Evolutionary conservation across 768 basidiomycete species (phyloP), one percentile per base, ranked within the genome.

Genomic region (Xanthoconium stramineum): DNA sequence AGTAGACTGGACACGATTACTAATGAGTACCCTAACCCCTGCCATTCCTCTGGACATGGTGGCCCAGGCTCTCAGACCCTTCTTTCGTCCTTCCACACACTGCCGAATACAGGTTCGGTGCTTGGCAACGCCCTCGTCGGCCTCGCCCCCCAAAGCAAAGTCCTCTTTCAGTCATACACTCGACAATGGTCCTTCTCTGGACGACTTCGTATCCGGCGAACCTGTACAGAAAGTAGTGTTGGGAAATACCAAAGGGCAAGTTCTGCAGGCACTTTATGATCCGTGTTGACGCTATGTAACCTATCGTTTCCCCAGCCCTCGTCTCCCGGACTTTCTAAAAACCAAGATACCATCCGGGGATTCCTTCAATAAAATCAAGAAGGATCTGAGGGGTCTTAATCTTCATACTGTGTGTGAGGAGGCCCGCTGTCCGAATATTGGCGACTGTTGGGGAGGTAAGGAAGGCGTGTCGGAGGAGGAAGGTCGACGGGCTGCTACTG

Each of bases 371-470:
- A 91, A 85, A 66, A 98, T 99, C 61, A 98, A 96, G 81, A 91
- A 88, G 62, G 97, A 99, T 72, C 79, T 99, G 14, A 80, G 97
- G 50, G 96, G 95, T 2, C 81, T 99, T 3, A 83, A 83, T 9
- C 77, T 99, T 47, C 94, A 97, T 66, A 99, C 97, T 0, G 97
- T 99, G 3, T 99, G 97, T 66, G 97, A 99, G 73, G 97, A 99
- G 71, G 97, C 97, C 36, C 82, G 95, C 59, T 99, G 97, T 77
- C 97, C 97, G 0, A 99, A 99, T 66, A 98, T 99, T 53, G 97
- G 96, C n/a, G 96, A 98, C 67, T 99, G 97, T 66, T 99, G 97
- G 97, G 94, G 97, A 40, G 94, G 94, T 10, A 86, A 85, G 65
- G 77, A 82, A 33, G 82, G 78, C 47, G 77, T 72, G 40, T 83